A percentile compares a stretch with the other conserved stretches of the same genome.
Conservation (phyloP, 768 basidiomycete species). For the Plicaturopsis crispa region DNA sequence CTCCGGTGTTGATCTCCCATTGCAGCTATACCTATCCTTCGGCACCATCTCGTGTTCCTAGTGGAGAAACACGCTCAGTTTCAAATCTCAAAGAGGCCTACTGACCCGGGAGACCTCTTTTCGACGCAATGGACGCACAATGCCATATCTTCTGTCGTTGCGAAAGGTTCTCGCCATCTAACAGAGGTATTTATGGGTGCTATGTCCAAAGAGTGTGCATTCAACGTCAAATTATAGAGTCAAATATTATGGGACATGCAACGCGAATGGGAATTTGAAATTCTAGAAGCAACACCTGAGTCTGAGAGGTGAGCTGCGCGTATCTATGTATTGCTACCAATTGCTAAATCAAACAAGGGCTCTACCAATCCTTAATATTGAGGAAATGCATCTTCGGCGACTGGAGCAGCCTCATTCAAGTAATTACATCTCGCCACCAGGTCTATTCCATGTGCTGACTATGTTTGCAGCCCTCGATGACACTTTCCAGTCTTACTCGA, state of each 20-base stretch:
- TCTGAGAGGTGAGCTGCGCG: slow-evolving; percentile 51
- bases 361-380: no score
- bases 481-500: slow-evolving; percentile 80
- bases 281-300: slow-evolving; percentile 39
- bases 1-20: slow-evolving; percentile 12
- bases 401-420: slow-evolving; percentile 74
- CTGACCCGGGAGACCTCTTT: slow-evolving; percentile 51
- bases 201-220: neutral
- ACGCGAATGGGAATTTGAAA: slow-evolving; percentile 68
- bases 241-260: slow-evolving; percentile 63
- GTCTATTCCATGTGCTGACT: slow-evolving; percentile 1
- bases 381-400: slow-evolving; percentile 54
- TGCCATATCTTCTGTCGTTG: slow-evolving; percentile 45
- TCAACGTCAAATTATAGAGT: slow-evolving; percentile 37
- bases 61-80: slow-evolving; percentile 28
- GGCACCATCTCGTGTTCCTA: slow-evolving; percentile 61
- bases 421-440: slow-evolving; percentile 20
- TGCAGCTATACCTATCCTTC: slow-evolving; percentile 69
- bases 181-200: slow-evolving; percentile 38
- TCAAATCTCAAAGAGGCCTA: slow-evolving; percentile 32
- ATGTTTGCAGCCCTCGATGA: slow-evolving; percentile 64
- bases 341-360: no score
- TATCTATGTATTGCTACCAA: no score
- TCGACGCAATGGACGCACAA: slow-evolving; percentile 53
- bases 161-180: slow-evolving; percentile 53